Evolutionary conservation across 2,329 filamentous ascomycete species (phyloP).

Genomic region (Cladophialophora bantiana): DNA sequence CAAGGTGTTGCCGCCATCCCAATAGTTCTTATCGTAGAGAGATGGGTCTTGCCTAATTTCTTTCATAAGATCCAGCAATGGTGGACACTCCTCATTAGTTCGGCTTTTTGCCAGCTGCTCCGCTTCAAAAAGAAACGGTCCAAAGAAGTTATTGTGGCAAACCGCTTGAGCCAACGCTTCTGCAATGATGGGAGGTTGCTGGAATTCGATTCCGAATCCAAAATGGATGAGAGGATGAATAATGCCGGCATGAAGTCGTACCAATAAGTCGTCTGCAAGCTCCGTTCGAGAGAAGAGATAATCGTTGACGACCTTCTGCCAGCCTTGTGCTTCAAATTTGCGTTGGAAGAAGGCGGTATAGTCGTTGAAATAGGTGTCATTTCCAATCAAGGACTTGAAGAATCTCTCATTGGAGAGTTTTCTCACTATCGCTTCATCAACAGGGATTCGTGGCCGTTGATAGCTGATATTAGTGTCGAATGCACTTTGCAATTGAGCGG

Average conservation of each 20-base stretch:
- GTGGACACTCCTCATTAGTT: slow-evolving; percentile 26
- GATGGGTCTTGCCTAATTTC: slow-evolving; percentile 43
- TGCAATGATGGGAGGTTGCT: slow-evolving; percentile 76
- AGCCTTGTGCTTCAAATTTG: slow-evolving; percentile 71
- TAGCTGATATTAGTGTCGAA: slow-evolving; percentile 72
- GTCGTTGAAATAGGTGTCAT: slow-evolving; percentile 70
- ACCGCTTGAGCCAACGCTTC: slow-evolving; percentile 76
- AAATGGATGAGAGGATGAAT: slow-evolving; percentile 78
- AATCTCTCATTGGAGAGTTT: slow-evolving; percentile 64
- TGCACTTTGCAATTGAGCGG: slow-evolving; percentile 66
- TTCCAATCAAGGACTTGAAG: slow-evolving; percentile 68
- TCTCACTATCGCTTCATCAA: slow-evolving; percentile 59
- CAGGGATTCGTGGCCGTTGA: slow-evolving; percentile 63
- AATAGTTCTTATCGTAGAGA: slow-evolving; percentile 12
- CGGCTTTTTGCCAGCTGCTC: slow-evolving; percentile 56
- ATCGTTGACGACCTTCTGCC: slow-evolving; percentile 56
- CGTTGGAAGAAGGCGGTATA: slow-evolving; percentile 78
- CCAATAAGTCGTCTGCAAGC: slow-evolving; percentile 71
- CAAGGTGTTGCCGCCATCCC: slow-evolving; percentile 5
- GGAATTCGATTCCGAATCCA: slow-evolving; percentile 79
- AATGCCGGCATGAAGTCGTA: slow-evolving; percentile 71
- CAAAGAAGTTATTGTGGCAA: slow-evolving; percentile 60
- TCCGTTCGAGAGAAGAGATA: slow-evolving; percentile 71
- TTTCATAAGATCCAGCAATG: slow-evolving; percentile 66
- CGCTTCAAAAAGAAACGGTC: slow-evolving; percentile 45